Base-by-base conservation (phyloP, 164 flowering plant species). In the Brasenia schreberi region DNA sequence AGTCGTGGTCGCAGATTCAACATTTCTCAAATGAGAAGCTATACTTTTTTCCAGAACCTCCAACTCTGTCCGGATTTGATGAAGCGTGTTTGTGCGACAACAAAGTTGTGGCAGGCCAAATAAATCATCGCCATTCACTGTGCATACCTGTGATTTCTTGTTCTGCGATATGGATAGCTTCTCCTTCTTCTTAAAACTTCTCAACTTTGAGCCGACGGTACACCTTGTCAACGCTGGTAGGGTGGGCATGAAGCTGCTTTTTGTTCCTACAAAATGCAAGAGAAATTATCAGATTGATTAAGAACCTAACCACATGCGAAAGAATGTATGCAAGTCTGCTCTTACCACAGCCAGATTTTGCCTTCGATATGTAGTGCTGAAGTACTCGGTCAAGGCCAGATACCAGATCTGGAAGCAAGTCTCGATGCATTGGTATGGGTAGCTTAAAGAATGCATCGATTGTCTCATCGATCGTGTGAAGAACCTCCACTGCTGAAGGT, bases 161-260 rank as follows among this genome's bases (percentile, higher is more conserved):
- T 75, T 82, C 49, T 76, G 86, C 19, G 73, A 64, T 49, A 43
- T 62, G 19, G 77, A 79, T 10, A 76, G 66, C 69, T 79, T 84
- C 18, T 94, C 99, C 79, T 92, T 95, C 80, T 92, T 95, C 83
- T 86, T 95, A 72, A 78, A 87, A 19, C 11, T 12, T 7, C 53
- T 12, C 6, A 81, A 84, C 72, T 86, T 90, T 65, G 96, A 79
- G 33, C 82, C 96, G 0, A 70, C 76, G 6, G 86, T 74, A 67
- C 98, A 95, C 81, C 99, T 81, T 53, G 98, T 92, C 78, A 95
- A 71, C 61, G 97, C 89, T 10, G 99, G 99, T 92, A 95, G 77
- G 0, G 89, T 78, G 27, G 99, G 99, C 43, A 84, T 65, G 70
- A 74, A 95, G 42, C 86, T 84, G 70, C 69, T 95, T 67, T 85